Evolutionary conservation across 169 alveolate species (phyloP).

Genomic region (Toxoplasma gondii): DNA sequence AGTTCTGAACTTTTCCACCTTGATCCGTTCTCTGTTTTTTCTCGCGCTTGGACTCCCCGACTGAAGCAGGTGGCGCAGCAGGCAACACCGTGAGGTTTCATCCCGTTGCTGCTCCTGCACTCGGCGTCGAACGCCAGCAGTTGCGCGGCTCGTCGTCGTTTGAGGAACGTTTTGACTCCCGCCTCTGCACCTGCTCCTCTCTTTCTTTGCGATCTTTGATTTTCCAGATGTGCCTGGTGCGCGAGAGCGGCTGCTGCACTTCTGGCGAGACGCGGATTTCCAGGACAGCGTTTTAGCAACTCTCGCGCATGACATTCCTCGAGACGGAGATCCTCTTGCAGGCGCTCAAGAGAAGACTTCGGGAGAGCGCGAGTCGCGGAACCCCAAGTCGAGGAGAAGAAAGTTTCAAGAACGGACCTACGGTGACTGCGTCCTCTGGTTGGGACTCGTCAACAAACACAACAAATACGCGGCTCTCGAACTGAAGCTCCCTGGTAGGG

Average conservation of each 20-base stretch:
- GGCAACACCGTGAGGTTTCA: no score
- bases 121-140: no score
- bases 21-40: not conserved
- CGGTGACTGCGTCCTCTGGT: constrained; percentile 52
- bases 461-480: constrained; percentile 33
- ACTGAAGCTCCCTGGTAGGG: constrained; percentile 47
- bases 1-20: no score
- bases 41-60: no score
- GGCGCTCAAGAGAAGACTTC: not conserved
- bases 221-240: not conserved
- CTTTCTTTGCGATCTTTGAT: no score
- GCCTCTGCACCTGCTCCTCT: not conserved
- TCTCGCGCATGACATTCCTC: constrained; percentile 53
- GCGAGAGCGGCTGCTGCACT: constrained; percentile 37
- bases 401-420: not conserved
- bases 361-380: not conserved
- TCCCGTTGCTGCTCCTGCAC: no score
- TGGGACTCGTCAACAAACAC: constrained; percentile 35
- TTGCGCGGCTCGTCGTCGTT: no score
- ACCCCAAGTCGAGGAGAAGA: not conserved
- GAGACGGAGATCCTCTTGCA: constrained; percentile 27
- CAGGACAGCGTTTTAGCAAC: constrained; percentile 24
- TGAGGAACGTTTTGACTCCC: not conserved
- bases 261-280: constrained; percentile 7
- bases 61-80: no score